Percentiles rank a stretch among this genome's conserved stretches.
These are phyloP conservation scores for Cubamyces sp. DNA, from an alignment of 768 basidiomycete species.

Conservation along the genomic window DNA sequence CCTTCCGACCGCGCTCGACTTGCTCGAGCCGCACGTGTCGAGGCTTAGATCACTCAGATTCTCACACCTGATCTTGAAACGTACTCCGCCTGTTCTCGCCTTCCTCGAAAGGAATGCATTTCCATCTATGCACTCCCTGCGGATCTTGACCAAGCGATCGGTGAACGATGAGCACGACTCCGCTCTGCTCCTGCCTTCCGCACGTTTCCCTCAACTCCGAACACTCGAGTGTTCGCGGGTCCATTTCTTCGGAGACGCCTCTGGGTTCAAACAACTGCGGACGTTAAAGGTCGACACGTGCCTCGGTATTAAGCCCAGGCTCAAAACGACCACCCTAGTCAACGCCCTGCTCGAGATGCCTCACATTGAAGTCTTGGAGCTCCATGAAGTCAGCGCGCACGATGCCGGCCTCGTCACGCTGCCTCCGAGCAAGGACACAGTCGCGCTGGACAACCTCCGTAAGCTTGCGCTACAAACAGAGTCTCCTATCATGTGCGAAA, in stretches of 20 bases:
- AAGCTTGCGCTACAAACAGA: not conserved
- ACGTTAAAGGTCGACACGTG: not conserved
- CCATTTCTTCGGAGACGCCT: not conserved
- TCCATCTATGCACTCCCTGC: not conserved
- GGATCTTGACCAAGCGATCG: not conserved
- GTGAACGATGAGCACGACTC: not conserved
- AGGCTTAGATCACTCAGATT: not conserved
- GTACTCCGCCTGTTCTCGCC: not conserved
- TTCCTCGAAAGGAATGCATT: not conserved
- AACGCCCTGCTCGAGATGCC: not conserved
- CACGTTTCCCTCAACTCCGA: not conserved
- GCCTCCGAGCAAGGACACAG: not conserved
- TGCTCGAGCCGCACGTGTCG: not conserved
- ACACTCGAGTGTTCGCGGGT: not conserved
- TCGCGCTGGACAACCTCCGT: not conserved
- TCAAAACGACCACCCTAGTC: not conserved
- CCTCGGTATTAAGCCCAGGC: not conserved
- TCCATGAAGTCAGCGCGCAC: not conserved
- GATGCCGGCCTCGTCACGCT: not conserved
- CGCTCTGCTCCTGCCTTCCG: not conserved
- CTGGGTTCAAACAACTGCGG: not conserved
- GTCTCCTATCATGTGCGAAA: not conserved
- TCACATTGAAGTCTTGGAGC: not conserved
- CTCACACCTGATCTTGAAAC: not conserved
- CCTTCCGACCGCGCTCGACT: not conserved